Evolutionary conservation across 352 stramenopile species (phyloP).

Genomic region (Globisporangium echinulatum): DNA sequence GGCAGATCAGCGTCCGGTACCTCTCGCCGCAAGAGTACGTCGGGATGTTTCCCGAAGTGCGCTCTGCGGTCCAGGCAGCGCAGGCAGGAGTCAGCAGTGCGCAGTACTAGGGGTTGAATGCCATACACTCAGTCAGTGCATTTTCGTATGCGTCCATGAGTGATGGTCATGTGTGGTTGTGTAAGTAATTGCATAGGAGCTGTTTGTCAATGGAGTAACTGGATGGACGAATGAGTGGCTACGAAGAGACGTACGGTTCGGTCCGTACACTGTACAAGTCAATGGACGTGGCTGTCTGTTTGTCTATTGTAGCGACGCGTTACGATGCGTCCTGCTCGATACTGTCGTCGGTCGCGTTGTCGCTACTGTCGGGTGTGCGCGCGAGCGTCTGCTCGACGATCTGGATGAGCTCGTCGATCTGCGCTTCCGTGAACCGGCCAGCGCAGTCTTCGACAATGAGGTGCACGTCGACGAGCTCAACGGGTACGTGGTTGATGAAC

Average conservation of each 20-base stretch:
- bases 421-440: constrained; percentile 61
- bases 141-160: background rate
- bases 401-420: constrained; percentile 70
- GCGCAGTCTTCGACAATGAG: constrained; percentile 83
- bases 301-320: background rate
- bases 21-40: constrained; percentile 84
- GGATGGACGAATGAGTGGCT: no score
- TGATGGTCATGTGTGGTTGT: background rate
- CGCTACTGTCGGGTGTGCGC: constrained; percentile 16
- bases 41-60: constrained; percentile 81
- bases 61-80: constrained; percentile 60
- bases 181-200: no score
- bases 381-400: constrained; percentile 66
- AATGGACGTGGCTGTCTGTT: no score
- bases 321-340: constrained; percentile 13
- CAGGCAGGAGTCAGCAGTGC: constrained; percentile 19
- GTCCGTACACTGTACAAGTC: no score
- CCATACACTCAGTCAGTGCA: background rate
- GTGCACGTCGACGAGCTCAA: constrained; percentile 80
- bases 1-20: constrained; percentile 86
- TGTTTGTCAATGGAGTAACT: no score
- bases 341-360: constrained; percentile 21
- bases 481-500: constrained; percentile 81
- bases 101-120: constrained; percentile 4
- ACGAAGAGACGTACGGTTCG: no score